A percentile compares a stretch with the other conserved stretches of the same genome.
These are phyloP conservation scores for Canariomyces notabilis DNA, from an alignment of 2,329 filamentous ascomycete genomes.

Conservation along the genomic window DNA sequence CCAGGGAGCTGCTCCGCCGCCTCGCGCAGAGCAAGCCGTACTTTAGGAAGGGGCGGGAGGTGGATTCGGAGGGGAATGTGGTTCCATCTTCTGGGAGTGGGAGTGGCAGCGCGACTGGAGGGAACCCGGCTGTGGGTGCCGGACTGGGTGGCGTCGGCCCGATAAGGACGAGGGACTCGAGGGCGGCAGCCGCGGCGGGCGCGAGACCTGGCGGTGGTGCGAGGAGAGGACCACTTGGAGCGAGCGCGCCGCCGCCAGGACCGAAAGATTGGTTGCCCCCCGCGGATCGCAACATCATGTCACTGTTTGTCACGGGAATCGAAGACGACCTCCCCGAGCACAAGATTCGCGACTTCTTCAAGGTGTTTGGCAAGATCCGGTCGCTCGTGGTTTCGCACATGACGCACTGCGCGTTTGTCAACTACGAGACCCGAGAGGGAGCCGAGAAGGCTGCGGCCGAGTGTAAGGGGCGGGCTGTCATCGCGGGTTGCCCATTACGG, in stretches of 20 bases:
- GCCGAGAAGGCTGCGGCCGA: constrained; percentile 82
- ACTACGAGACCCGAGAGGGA: constrained; percentile 77
- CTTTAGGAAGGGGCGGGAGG: constrained; percentile 76
- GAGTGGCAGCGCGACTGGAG: constrained; percentile 36
- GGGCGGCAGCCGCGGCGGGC: constrained; percentile 46
- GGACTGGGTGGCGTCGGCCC: constrained; percentile 64
- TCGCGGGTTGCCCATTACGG: constrained; percentile 83
- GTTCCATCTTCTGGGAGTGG: constrained; percentile 33
- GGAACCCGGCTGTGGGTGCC: constrained; percentile 48
- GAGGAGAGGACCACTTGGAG: constrained; percentile 55
- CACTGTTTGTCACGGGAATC: constrained; percentile 88
- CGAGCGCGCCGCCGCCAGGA: constrained; percentile 66
- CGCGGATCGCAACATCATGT: constrained; percentile 78
- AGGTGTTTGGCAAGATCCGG: constrained; percentile 80
- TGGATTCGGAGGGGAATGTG: constrained; percentile 54
- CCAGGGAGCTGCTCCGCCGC: constrained; percentile 75
- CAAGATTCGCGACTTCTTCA: constrained; percentile 86
- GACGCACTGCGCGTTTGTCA: constrained; percentile 94
- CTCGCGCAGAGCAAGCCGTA: constrained; percentile 93
- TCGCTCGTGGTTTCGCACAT: constrained; percentile 94
- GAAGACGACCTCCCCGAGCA: constrained; percentile 95
- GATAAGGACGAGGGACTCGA: constrained; percentile 67
- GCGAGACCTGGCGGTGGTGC: constrained; percentile 42
- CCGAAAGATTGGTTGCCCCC: constrained; percentile 85
- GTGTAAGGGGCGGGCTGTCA: constrained; percentile 81